phyloP scores from a whole-genome alignment of 805 yeast species.

The Saturnispora sekii region DNA sequence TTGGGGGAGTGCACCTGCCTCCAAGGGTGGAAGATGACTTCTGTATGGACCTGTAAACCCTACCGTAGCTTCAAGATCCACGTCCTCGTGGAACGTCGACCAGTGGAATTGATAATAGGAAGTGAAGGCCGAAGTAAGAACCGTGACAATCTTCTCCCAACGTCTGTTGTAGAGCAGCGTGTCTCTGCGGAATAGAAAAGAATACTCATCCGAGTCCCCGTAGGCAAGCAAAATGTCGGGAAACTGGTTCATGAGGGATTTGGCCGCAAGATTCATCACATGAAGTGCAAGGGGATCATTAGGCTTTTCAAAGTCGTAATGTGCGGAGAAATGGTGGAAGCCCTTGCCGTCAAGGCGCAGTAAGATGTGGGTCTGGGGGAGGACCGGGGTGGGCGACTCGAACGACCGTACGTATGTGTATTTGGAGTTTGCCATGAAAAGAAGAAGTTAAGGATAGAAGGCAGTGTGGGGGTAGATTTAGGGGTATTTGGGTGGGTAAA shows the following conservation, averaged over 20 bases:
- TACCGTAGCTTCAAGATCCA: not conserved
- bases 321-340: conserved; percentile 73
- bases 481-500: too few relatives aligned
- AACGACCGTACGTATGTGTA: conserved; percentile 80
- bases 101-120: conserved; percentile 66
- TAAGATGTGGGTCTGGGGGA: conserved; percentile 76
- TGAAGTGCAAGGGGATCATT: conserved; percentile 70
- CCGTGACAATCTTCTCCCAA: conserved; percentile 68
- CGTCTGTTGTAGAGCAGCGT: conserved; percentile 76
- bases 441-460: too few relatives aligned
- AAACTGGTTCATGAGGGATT: conserved; percentile 48
- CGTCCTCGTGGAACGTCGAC: conserved; percentile 42
- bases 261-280: conserved; percentile 78
- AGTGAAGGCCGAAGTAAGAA: conserved; percentile 75
- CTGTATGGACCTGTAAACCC: not conserved
- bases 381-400: conserved; percentile 61
- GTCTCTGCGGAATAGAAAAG: conserved; percentile 58
- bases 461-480: too few relatives aligned
- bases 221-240: conserved; percentile 74
- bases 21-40: conserved; percentile 13
- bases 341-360: conserved; percentile 90
- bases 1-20: conserved; percentile 53
- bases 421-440: conserved; percentile 68
- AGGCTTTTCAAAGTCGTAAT: conserved; percentile 75
- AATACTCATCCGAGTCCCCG: conserved; percentile 94